Evolutionary conservation across 352 stramenopile genomes (phyloP).

Genomic region (Phytophthora agathidicida): DNA sequence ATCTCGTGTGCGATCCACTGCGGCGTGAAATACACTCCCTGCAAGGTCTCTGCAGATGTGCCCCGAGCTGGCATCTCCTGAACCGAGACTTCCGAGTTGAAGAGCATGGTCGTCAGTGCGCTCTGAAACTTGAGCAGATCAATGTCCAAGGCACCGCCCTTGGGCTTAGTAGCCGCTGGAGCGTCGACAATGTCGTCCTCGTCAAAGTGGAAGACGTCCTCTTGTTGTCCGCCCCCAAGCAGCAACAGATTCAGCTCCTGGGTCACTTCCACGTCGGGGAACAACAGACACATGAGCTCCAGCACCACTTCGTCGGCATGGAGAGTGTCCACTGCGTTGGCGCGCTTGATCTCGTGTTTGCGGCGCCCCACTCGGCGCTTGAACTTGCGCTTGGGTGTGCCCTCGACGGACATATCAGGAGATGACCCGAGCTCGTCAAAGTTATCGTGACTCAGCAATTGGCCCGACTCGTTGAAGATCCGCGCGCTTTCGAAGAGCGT

Average conservation of each 20-base stretch:
- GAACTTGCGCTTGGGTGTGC: conserved; percentile 45
- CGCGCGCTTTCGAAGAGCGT: conserved; percentile 83
- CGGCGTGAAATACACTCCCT: conserved; percentile 50
- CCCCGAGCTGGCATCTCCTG: conserved; percentile 35
- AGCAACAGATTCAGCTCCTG: conserved; percentile 81
- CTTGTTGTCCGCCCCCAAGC: conserved; percentile 49
- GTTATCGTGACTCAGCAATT: conserved; percentile 73
- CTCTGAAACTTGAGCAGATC: conserved; percentile 75
- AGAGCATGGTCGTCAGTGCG: conserved; percentile 56
- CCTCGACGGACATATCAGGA: conserved; percentile 35
- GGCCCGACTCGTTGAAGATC: conserved; percentile 79
- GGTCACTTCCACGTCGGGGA: conserved; percentile 75
- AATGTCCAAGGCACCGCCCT: conserved; percentile 41
- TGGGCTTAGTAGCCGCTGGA: conserved; percentile 5
- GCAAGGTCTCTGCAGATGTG: conserved; percentile 34
- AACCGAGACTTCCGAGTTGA: conserved; percentile 22
- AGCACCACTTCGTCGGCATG: conserved; percentile 73
- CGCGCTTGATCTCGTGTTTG: conserved; percentile 57
- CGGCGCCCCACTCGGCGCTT: conserved; percentile 72
- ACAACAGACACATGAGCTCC: conserved; percentile 73
- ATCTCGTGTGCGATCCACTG: conserved; percentile 58
- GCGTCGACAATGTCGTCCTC: conserved; percentile 51
- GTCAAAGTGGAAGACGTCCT: conserved; percentile 80
- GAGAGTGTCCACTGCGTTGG: conserved; percentile 35
- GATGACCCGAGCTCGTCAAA: conserved; percentile 72